Evolutionary conservation across 2,329 filamentous ascomycete species (phyloP), one percentile per base, ranked within the genome.

Genomic region (Aureobasidium sp.): DNA sequence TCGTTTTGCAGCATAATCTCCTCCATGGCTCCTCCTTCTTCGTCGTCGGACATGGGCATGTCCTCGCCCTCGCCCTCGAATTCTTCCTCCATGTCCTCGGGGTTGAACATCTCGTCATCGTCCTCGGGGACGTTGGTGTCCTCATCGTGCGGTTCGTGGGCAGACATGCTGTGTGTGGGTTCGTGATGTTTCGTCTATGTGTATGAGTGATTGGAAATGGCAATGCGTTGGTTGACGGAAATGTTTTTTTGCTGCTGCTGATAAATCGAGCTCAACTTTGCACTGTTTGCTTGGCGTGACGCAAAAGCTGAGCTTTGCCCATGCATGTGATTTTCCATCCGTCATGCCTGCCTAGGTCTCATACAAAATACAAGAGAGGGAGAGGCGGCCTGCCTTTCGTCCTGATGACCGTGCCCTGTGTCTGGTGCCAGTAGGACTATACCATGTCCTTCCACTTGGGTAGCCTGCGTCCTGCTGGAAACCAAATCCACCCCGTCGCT

Each of bases 1-100:
- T 99, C 93, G 79, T 97, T 99, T 64, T 94, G 84, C 7, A 97
- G 80, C 43, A 84, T 77, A 43, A 96, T 84, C 72, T 94, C 90
- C 72, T 87, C 77, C 61, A 78, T 70, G 55, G 79, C 74, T 29
- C 78, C 76, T 37, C 78, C 76, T 57, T 82, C 80, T n/a, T 74
- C 81, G 58, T 85, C 84, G 4, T 85, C 88, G 69, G 93, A 90
- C 90, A 96, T 95, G 45, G 83, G 83, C 58, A 89, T 81, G 71
- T 95, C 81, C 57, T 81, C 89, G 54, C 82, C 85, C 62, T 84
- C 86, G 35, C 68, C 65, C 62, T 82, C 77, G 45, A 78, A 71
- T 59, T 91, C 81, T 73, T 94, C 86, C 29, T 84, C 87, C 2
- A 84, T 87, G 65, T 96, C 92, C 38, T 88, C 86, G 59, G 84